Conservation (phyloP, 306 rosid genomes). For the Betula pendula region DNA sequence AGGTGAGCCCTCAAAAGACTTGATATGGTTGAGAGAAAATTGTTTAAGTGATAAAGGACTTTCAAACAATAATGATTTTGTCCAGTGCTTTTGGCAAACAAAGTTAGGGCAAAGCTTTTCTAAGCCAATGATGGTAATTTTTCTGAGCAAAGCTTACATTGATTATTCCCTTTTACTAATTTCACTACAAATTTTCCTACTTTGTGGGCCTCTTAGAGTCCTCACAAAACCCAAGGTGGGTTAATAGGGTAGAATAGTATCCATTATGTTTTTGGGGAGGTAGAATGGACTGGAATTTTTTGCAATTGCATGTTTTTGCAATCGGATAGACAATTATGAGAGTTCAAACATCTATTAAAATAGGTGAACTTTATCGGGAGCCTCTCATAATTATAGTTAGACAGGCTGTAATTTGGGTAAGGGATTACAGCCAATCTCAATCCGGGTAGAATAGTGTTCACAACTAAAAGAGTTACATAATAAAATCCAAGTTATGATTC, state of each 20-base stretch:
- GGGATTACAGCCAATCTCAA: too few relatives aligned
- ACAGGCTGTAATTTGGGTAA: too few relatives aligned
- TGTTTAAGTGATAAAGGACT: not conserved
- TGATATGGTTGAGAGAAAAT: not conserved
- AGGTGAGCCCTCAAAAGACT: not conserved
- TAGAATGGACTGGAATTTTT: too few relatives aligned
- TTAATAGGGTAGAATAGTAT: not conserved
- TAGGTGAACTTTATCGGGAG: too few relatives aligned
- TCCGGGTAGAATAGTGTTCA: not conserved
- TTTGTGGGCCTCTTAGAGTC: constrained; percentile 36
- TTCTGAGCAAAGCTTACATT: constrained; percentile 31
- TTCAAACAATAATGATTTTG: not conserved
- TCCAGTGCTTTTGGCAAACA: constrained; percentile 18
- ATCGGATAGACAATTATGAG: too few relatives aligned
- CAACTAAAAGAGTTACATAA: not conserved
- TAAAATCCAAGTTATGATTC: not conserved
- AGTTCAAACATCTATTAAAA: too few relatives aligned
- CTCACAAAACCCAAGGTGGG: constrained; percentile 11
- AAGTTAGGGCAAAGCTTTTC: not conserved
- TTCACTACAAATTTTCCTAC: constrained; percentile 23
- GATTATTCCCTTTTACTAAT: constrained; percentile 34
- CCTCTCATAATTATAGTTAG: too few relatives aligned
- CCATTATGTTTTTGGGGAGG: too few relatives aligned
- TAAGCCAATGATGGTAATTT: constrained; percentile 2
- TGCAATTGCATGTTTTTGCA: too few relatives aligned